Conservation (phyloP, 345 rosid species). For the Physaria fendleri region DNA sequence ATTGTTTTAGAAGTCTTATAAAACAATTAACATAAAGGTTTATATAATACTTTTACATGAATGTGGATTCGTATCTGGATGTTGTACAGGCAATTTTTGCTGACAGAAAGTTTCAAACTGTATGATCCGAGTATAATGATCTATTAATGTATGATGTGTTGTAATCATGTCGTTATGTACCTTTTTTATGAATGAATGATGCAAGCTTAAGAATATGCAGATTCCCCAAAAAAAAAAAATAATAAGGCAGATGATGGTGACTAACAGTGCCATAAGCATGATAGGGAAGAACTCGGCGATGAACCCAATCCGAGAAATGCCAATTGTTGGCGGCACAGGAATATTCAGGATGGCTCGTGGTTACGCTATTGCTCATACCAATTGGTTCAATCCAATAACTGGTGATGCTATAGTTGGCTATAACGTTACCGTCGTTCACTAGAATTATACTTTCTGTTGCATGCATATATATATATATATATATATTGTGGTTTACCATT, state of each 20-base stretch:
- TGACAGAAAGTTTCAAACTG: not conserved
- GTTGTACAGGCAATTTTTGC: conserved; percentile 2
- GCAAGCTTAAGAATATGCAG: too few species aligned
- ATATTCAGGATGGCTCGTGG: conserved; percentile 58
- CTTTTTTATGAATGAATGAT: too few species aligned
- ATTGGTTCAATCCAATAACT: conserved; percentile 32
- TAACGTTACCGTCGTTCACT: conserved; percentile 56
- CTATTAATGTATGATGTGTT: too few species aligned
- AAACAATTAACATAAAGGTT: too few species aligned
- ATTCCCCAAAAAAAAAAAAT: too few species aligned
- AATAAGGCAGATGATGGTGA: too few species aligned
- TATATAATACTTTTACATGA: not conserved
- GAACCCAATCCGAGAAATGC: conserved; percentile 48
- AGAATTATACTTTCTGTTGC: too few species aligned
- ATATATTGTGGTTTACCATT: too few species aligned
- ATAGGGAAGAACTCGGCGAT: conserved; percentile 40
- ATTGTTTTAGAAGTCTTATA: not conserved
- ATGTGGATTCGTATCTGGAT: not conserved
- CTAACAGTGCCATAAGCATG: conserved; percentile 56
- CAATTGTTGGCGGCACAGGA: conserved; percentile 55
- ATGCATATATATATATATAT: too few species aligned
- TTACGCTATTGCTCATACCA: conserved; percentile 43
- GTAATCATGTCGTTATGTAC: too few species aligned
- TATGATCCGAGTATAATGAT: too few species aligned
- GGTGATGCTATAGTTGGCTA: conserved; percentile 55